Evolutionary conservation across 73 alveolate species (phyloP).

Genomic region (Paramecium sonneborni): DNA sequence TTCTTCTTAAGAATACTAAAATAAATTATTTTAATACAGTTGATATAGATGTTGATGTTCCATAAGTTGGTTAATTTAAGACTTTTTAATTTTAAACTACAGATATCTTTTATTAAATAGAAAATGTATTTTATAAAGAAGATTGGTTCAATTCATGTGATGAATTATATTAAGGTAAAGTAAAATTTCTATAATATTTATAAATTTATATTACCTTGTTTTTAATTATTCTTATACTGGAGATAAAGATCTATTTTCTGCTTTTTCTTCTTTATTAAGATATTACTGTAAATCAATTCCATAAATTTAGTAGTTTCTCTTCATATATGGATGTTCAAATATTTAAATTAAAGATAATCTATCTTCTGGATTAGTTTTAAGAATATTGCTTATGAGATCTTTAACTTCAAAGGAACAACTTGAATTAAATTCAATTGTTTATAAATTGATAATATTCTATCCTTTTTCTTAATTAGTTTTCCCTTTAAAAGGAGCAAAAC

Average conservation of each 20-base stretch:
- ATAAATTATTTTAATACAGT: not conserved
- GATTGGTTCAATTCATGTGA: not conserved
- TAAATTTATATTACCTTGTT: not conserved
- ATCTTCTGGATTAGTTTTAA: slow-evolving; percentile 7
- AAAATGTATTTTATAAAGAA: not conserved
- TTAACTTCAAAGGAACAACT: slow-evolving; percentile 13
- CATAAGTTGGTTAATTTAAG: not conserved
- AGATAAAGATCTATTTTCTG: not conserved
- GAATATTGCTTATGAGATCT: not conserved
- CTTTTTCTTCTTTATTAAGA: not conserved
- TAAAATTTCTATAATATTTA: not conserved
- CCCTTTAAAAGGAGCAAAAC: slow-evolving; percentile 89
- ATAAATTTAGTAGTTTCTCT: not conserved
- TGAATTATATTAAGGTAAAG: not conserved
- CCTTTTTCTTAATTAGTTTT: slow-evolving; percentile 53
- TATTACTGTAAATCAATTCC: slow-evolving; percentile 22
- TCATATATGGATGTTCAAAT: slow-evolving; percentile 49
- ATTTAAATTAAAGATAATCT: not conserved
- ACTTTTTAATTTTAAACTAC: not conserved
- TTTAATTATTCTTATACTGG: slow-evolving; percentile 8
- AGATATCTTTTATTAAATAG: not conserved
- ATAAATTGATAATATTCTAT: not conserved
- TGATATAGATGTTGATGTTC: not conserved
- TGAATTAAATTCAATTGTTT: not conserved
- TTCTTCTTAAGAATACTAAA: slow-evolving; percentile 12